A percentile compares a stretch with the other conserved stretches of the same genome.
Conservation (phyloP, 2,329 filamentous ascomycete species). For the Diplodia seriata region DNA sequence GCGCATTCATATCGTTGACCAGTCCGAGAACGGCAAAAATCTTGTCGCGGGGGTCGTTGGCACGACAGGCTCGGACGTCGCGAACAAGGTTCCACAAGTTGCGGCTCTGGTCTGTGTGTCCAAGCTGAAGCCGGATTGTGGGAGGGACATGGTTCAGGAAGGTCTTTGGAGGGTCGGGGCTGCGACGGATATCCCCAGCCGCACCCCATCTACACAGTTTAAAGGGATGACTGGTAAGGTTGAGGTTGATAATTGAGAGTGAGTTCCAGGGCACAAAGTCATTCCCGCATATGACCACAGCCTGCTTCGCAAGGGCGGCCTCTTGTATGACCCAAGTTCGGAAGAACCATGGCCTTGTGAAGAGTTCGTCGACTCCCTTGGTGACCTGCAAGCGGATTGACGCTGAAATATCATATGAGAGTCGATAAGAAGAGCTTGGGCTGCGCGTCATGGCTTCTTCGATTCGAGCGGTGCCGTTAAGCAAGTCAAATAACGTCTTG, state of each 20-base stretch:
- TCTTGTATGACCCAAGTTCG: background rate
- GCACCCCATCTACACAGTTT: too few species aligned
- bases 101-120: background rate
- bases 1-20: background rate
- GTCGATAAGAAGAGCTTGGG: background rate
- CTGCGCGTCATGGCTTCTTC: background rate
- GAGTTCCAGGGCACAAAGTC: background rate
- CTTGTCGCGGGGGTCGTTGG: background rate
- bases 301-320: background rate
- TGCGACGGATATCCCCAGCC: too few species aligned
- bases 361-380: background rate
- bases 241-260: background rate
- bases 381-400: background rate
- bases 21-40: constrained; percentile 3
- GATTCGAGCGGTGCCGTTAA: background rate
- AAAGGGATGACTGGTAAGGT: background rate
- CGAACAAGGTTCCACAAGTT: background rate
- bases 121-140: background rate
- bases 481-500: background rate
- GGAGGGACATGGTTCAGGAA: background rate
- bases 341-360: background rate
- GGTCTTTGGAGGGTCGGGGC: background rate
- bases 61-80: background rate
- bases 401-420: background rate
- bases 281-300: background rate